Evolutionary conservation across 2,329 filamentous ascomycete species (phyloP).

Genomic region (Sclerotinia nivalis): DNA sequence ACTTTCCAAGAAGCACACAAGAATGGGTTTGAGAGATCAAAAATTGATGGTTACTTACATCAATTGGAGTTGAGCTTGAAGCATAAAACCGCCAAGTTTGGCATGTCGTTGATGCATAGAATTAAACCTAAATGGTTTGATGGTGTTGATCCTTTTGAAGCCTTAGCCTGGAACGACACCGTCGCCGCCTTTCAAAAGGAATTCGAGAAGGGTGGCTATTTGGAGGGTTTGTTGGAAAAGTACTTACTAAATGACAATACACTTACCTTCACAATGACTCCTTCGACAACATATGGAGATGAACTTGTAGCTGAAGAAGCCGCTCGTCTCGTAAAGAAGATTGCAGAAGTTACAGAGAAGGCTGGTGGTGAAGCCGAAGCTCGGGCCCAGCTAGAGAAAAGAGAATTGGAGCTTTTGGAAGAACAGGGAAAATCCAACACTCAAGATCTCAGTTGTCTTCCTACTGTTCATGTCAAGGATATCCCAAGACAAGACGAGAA

Average conservation of each 20-base stretch:
- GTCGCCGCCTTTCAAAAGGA: constrained; percentile 78
- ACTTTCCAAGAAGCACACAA: constrained; percentile 69
- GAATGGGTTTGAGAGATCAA: constrained; percentile 82
- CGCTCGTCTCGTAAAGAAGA: constrained; percentile 70
- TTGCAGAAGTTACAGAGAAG: constrained; percentile 65
- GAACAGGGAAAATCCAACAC: constrained; percentile 84
- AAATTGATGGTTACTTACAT: constrained; percentile 91
- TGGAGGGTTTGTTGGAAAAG: constrained; percentile 83
- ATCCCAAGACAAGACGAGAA: constrained; percentile 77
- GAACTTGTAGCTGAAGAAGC: constrained; percentile 77
- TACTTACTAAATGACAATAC: constrained; percentile 87
- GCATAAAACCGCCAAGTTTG: constrained; percentile 95
- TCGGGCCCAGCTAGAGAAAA: constrained; percentile 68
- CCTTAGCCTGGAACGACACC: constrained; percentile 88
- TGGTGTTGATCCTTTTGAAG: constrained; percentile 87
- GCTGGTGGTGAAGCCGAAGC: constrained; percentile 73
- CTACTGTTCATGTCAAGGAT: constrained; percentile 83
- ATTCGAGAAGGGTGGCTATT: constrained; percentile 73
- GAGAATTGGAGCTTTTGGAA: constrained; percentile 76
- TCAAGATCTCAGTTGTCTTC: constrained; percentile 83
- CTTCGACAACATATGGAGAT: constrained; percentile 71
- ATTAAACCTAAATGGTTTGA: constrained; percentile 95
- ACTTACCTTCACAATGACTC: constrained; percentile 91
- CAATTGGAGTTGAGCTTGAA: constrained; percentile 91
- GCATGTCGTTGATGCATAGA: constrained; percentile 84